Evolutionary conservation across 768 basidiomycete genomes (phyloP).

Genomic region (Infundibulicybe gibba): DNA sequence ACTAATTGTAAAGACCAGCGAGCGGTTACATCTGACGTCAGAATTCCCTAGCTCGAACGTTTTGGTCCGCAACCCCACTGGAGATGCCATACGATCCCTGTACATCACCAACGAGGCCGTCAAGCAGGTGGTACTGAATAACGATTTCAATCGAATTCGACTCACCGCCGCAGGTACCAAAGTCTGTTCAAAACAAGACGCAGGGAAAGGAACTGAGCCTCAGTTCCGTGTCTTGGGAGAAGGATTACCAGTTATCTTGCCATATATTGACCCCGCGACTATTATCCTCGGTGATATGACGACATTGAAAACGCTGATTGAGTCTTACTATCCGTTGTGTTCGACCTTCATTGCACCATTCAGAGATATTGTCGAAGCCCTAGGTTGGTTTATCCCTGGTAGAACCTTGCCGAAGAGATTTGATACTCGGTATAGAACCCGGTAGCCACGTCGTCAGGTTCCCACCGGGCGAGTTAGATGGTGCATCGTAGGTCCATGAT

Average conservation of each 20-base stretch:
- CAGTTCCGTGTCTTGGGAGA: constrained; percentile 82
- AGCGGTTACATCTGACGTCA: constrained; percentile 64
- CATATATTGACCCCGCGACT: constrained; percentile 63
- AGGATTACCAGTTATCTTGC: constrained; percentile 80
- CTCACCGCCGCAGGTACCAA: constrained; percentile 94
- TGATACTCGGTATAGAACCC: constrained; percentile 33
- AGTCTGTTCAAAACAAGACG: constrained; percentile 88
- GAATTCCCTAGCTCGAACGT: constrained; percentile 74
- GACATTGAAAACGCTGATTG: constrained; percentile 63
- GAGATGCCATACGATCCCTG: constrained; percentile 70
- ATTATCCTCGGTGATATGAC: constrained; percentile 57
- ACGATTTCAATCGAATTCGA: constrained; percentile 81
- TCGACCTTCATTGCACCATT: constrained; percentile 62
- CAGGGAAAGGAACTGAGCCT: constrained; percentile 51
- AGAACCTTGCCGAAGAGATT: background rate
- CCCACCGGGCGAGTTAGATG: constrained; percentile 45
- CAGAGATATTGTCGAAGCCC: constrained; percentile 42
- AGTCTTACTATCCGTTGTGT: constrained; percentile 78
- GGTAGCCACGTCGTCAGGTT: constrained; percentile 79
- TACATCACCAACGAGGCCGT: constrained; percentile 88
- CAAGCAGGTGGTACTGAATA: constrained; percentile 73
- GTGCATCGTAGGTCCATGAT: constrained; percentile 45
- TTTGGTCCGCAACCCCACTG: constrained; percentile 83
- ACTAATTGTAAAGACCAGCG: constrained; percentile 34
- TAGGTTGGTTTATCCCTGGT: constrained; percentile 38